These are phyloP conservation scores for Cutaneotrichosporon sp. DNA, from an alignment of 1,284 basidiomycete genomes.

Conservation along the genomic window DNA sequence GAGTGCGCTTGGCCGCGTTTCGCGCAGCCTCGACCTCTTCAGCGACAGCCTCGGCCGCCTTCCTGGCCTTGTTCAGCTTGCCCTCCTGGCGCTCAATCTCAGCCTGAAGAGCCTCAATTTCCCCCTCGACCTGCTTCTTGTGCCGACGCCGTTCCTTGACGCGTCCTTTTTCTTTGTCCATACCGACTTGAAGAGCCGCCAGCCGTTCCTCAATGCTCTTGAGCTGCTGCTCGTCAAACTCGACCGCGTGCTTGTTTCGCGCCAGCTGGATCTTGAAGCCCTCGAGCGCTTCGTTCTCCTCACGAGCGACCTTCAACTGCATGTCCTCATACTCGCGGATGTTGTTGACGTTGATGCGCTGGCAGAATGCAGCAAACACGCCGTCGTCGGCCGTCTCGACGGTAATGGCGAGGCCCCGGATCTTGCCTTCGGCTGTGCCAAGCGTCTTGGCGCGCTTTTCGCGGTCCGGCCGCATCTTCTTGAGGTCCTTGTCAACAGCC, in stretches of 20 bases:
- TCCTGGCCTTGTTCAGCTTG: conserved; percentile 54
- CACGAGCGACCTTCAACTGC: conserved; percentile 79
- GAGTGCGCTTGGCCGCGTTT: conserved; percentile 63
- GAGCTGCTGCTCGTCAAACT: conserved; percentile 73
- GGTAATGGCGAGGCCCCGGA: conserved; percentile 57
- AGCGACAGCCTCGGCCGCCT: conserved; percentile 54
- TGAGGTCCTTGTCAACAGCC: conserved; percentile 66
- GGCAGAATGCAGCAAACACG: conserved; percentile 76
- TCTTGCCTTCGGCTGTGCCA: conserved; percentile 55
- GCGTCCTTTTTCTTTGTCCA: conserved; percentile 57
- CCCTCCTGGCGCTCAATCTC: conserved; percentile 59
- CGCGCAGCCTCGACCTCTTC: conserved; percentile 65
- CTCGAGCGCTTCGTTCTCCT: conserved; percentile 77
- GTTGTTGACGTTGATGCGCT: conserved; percentile 69
- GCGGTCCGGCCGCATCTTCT: conserved; percentile 61
- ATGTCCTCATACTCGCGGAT: conserved; percentile 94
- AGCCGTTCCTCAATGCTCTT: conserved; percentile 62
- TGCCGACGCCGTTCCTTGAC: conserved; percentile 53
- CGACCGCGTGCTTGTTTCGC: conserved; percentile 77
- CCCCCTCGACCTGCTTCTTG: conserved; percentile 58
- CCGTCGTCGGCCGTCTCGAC: conserved; percentile 75
- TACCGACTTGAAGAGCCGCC: conserved; percentile 55
- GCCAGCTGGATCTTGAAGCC: conserved; percentile 83
- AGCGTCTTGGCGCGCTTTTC: conserved; percentile 57
- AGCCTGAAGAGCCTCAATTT: conserved; percentile 62